Percentiles rank a stretch among this genome's conserved stretches.
Conservation (phyloP, 805 yeast genomes). For the Teunomyces gatunensis region DNA sequence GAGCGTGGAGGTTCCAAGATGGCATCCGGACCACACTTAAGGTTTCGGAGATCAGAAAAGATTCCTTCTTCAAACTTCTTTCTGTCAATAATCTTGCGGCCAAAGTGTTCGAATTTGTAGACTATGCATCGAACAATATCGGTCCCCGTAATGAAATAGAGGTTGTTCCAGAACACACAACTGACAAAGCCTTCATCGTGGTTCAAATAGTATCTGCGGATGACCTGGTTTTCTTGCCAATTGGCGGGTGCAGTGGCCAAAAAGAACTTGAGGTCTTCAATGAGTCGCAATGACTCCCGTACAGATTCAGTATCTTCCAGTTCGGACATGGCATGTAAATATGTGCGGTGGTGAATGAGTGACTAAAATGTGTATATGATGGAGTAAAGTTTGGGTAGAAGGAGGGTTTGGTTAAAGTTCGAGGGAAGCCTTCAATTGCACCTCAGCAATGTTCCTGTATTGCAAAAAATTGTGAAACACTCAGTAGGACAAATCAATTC, state of each 20-base stretch:
- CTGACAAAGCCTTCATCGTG: slow-evolving; percentile 90
- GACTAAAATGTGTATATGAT: neutral
- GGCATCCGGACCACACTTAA: slow-evolving; percentile 86
- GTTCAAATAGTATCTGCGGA: slow-evolving; percentile 79
- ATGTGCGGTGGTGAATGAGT: neutral
- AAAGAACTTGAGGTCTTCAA: slow-evolving; percentile 81
- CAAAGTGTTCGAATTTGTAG: slow-evolving; percentile 85
- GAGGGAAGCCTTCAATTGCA: neutral
- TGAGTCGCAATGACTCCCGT: slow-evolving; percentile 54
- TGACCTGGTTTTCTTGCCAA: slow-evolving; percentile 87
- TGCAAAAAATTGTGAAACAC: slow-evolving; percentile 2
- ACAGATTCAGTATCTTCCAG: slow-evolving; percentile 14
- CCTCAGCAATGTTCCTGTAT: neutral
- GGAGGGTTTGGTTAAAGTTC: neutral
- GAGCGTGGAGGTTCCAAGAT: slow-evolving; percentile 85
- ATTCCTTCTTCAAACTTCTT: slow-evolving; percentile 97
- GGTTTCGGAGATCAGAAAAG: slow-evolving; percentile 82
- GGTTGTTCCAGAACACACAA: slow-evolving; percentile 88
- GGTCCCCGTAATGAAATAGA: slow-evolving; percentile 90
- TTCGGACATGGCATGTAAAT: slow-evolving; percentile 4
- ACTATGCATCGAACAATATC: slow-evolving; percentile 92
- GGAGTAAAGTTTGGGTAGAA: neutral
- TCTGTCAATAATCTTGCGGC: slow-evolving; percentile 77
- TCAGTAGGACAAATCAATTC: slow-evolving; percentile 5
- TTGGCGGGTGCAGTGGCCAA: slow-evolving; percentile 92